Conservation (phyloP, 169 alveolate species). For the Plasmodium coatneyi region DNA sequence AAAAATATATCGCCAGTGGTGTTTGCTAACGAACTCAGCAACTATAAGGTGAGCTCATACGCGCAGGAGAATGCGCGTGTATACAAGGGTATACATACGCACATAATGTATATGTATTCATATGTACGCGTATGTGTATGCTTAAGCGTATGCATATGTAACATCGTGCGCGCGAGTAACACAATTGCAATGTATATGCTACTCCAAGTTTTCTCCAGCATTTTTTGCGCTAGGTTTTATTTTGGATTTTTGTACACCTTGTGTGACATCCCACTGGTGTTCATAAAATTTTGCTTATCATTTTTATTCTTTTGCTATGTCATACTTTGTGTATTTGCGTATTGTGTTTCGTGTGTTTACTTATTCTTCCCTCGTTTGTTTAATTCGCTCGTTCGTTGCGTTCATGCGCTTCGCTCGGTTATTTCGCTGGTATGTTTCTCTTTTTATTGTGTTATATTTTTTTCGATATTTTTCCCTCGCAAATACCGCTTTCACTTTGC, state of each 20-base stretch:
- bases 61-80: background rate
- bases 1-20: background rate
- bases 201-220: background rate
- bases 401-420: background rate
- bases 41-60: background rate
- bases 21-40: background rate
- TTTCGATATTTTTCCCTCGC: slow-evolving; percentile 13
- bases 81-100: background rate
- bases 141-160: slow-evolving; percentile 3
- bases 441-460: slow-evolving; percentile 8
- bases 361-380: background rate
- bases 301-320: background rate
- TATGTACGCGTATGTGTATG: background rate
- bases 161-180: background rate
- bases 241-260: background rate
- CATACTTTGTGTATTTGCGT: background rate
- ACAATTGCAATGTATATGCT: background rate
- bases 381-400: background rate
- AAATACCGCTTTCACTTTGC: slow-evolving; percentile 11
- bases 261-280: background rate
- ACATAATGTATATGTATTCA: background rate
- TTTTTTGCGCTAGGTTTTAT: background rate
- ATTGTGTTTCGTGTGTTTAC: background rate
- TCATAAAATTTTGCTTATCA: background rate
- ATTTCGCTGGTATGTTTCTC: background rate